These are phyloP conservation scores for Lentinula boryana DNA, from an alignment of 768 basidiomycete genomes.

Conservation along the genomic window DNA sequence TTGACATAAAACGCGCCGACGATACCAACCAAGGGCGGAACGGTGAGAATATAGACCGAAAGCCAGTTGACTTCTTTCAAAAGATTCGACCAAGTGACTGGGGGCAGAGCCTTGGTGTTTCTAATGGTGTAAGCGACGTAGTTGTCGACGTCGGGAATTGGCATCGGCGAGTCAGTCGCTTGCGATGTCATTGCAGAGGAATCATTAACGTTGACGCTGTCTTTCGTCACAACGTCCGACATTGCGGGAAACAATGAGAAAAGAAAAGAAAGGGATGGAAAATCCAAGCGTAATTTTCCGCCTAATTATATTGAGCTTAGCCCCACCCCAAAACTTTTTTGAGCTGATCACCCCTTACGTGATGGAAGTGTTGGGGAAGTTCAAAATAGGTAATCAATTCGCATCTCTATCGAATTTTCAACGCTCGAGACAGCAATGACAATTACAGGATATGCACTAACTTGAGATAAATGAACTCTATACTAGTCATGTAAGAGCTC, in stretches of 20 bases:
- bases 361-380: background rate
- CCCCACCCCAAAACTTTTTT: background rate
- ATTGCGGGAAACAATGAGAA: background rate
- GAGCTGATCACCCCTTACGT: background rate
- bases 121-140: conserved; percentile 50
- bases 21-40: conserved; percentile 56
- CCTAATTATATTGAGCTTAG: background rate
- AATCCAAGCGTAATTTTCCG: background rate
- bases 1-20: conserved; percentile 48
- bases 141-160: conserved; percentile 43
- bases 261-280: background rate
- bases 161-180: conserved; percentile 13
- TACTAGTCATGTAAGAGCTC: no score
- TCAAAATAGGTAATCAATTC: background rate
- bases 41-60: conserved; percentile 47
- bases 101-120: conserved; percentile 43
- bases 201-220: background rate
- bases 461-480: no score
- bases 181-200: background rate
- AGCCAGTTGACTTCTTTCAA: conserved; percentile 50
- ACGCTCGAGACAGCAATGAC: background rate
- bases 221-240: conserved; percentile 5
- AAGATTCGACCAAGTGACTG: conserved; percentile 39
- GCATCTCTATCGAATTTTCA: background rate
- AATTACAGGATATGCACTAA: no score